phyloP scores from a whole-genome alignment of 768 basidiomycete species.

The Hericium rajendrae region DNA sequence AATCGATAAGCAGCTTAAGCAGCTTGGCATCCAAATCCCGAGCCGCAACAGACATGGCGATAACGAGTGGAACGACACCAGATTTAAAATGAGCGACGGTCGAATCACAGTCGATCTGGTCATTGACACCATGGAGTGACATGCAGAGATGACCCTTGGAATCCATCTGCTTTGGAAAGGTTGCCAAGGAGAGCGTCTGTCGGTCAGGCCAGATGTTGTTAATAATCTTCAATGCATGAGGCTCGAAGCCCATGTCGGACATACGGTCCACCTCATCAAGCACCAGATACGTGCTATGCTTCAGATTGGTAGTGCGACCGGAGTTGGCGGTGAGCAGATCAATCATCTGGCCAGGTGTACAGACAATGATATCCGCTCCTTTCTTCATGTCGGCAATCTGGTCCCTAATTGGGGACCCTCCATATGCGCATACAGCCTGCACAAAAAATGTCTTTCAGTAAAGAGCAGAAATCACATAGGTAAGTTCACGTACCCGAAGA shows the following conservation, averaged over 20 bases:
- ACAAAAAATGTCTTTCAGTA: too few relatives aligned
- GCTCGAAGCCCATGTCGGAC: constrained; percentile 99
- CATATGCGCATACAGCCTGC: constrained; percentile 98
- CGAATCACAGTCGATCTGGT: constrained; percentile 95
- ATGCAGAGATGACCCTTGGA: constrained; percentile 95
- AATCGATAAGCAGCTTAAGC: constrained; percentile 91
- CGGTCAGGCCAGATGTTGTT: constrained; percentile 97
- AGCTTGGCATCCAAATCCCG: constrained; percentile 97
- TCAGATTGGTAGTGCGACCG: constrained; percentile 93
- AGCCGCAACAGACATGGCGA: constrained; percentile 96
- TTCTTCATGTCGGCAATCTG: constrained; percentile 99
- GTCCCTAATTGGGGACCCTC: constrained; percentile 95
- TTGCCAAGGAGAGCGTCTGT: constrained; percentile 97
- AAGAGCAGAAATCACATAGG: too few relatives aligned
- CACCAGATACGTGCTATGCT: constrained; percentile 94
- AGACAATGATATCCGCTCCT: constrained; percentile 97
- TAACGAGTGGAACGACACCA: constrained; percentile 93
- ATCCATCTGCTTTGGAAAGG: constrained; percentile 99
- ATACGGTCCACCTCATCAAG: constrained; percentile 99
- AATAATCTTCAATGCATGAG: constrained; percentile 99
- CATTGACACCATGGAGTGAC: constrained; percentile 96
- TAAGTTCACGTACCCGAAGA: constrained; percentile 59
- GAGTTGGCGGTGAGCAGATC: constrained; percentile 96
- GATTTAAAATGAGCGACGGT: constrained; percentile 97
- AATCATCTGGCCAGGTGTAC: constrained; percentile 98